Percentiles rank a stretch among this genome's conserved stretches.
phyloP scores from a whole-genome alignment of 257 asterid genomes.

The Solanum sparsipilum region DNA sequence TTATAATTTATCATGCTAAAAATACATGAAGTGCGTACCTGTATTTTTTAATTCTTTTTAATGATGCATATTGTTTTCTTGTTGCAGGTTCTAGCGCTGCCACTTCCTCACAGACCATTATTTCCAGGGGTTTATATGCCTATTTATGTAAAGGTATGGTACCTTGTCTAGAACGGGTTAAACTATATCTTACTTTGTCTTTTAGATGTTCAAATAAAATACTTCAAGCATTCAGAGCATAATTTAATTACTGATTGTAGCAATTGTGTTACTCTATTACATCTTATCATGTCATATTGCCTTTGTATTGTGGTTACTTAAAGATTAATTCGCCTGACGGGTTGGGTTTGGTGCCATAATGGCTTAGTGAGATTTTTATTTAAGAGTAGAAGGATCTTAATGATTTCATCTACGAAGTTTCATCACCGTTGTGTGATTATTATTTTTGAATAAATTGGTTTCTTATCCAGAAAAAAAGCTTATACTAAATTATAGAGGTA shows the following conservation, averaged over 20 bases:
- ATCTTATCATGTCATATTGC: background rate
- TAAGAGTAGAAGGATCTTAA: background rate
- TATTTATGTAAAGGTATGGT: conserved; percentile 77
- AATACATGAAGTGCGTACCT: background rate
- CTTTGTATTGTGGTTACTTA: background rate
- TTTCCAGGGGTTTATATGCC: conserved; percentile 99
- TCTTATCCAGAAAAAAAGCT: background rate
- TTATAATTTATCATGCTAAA: background rate
- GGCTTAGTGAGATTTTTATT: background rate
- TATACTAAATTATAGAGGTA: background rate
- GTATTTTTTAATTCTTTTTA: background rate
- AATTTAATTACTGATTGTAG: background rate
- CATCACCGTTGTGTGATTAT: background rate
- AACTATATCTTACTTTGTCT: background rate
- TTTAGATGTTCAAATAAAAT: background rate
- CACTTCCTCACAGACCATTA: conserved; percentile 60
- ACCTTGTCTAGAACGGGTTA: background rate
- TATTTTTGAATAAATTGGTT: background rate
- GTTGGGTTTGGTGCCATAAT: background rate
- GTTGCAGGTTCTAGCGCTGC: conserved; percentile 63
- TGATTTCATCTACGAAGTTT: background rate
- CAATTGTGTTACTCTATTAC: background rate
- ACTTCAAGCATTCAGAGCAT: background rate
- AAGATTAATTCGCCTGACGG: background rate
- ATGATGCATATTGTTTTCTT: background rate